A percentile compares a stretch with the other conserved stretches of the same genome.
phyloP scores from a whole-genome alignment of 2,329 filamentous ascomycete species.

The Ascochyta pisi region DNA sequence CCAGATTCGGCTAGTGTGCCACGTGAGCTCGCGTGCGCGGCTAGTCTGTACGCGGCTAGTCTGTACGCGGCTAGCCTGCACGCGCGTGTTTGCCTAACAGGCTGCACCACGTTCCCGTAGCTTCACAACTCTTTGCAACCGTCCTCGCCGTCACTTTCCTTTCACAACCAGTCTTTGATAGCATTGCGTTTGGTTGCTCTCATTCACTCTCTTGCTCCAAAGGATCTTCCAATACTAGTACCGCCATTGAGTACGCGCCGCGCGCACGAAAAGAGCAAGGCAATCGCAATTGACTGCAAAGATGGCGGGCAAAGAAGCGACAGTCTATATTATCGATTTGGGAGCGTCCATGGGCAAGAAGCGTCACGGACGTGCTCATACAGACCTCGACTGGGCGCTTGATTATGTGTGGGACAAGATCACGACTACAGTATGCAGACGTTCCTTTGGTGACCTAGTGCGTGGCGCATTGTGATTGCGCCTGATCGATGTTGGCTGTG shows the following conservation, averaged over 20 bases:
- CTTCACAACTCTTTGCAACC: slow-evolving; percentile 1
- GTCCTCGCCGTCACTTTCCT: background rate
- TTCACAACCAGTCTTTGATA: background rate
- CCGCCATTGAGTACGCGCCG: background rate
- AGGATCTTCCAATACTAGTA: background rate
- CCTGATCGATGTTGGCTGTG: background rate
- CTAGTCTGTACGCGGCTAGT: slow-evolving; percentile 2
- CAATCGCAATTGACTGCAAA: background rate
- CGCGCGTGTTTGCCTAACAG: slow-evolving; percentile 36
- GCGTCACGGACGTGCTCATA: slow-evolving; percentile 73
- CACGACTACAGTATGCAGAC: slow-evolving; percentile 68
- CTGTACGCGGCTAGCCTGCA: slow-evolving; percentile 19
- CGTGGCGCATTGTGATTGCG: slow-evolving; percentile 9
- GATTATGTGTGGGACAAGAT: slow-evolving; percentile 96
- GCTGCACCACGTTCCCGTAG: slow-evolving; percentile 13
- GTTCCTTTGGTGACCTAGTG: slow-evolving; percentile 31
- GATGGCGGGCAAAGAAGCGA: slow-evolving; percentile 95
- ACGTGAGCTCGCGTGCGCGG: slow-evolving; percentile 11
- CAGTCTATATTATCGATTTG: slow-evolving; percentile 89
- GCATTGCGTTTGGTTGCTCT: background rate
- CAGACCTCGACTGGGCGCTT: slow-evolving; percentile 88
- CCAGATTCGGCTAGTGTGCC: background rate
- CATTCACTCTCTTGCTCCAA: background rate
- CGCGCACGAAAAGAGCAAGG: slow-evolving; percentile 12
- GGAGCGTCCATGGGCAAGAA: slow-evolving; percentile 81